phyloP scores from a whole-genome alignment of 139 green algal genomes.

The Trebouxia sp. region DNA sequence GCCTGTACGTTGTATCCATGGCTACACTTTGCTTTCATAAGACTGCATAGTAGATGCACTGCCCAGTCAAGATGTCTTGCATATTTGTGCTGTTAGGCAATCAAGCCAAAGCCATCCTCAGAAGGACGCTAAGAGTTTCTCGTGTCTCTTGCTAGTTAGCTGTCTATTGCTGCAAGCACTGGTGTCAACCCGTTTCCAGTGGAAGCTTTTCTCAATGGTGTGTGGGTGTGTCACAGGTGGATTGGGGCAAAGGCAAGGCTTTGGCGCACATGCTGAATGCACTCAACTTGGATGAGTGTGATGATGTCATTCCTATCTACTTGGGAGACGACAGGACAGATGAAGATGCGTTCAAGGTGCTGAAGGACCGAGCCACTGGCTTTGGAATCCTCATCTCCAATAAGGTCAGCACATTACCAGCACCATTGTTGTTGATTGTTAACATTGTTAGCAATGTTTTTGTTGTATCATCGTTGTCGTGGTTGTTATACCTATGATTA shows the following conservation, averaged over 20 bases:
- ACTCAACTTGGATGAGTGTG: slow-evolving; percentile 64
- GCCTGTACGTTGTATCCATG: too few species aligned
- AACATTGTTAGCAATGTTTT: neutral
- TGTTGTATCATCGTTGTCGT: neutral
- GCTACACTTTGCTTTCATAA: too few species aligned
- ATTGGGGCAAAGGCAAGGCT: slow-evolving; percentile 97
- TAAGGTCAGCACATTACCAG: slow-evolving; percentile 42
- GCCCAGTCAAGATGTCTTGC: too few species aligned
- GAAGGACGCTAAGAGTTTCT: too few species aligned
- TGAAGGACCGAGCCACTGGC: slow-evolving; percentile 42
- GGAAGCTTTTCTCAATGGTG: too few species aligned
- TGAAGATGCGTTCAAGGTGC: slow-evolving; percentile 92
- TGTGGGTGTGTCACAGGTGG: slow-evolving; percentile 63
- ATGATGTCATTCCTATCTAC: slow-evolving; percentile 87
- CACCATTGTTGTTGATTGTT: slow-evolving; percentile 1
- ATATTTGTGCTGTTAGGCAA: too few species aligned
- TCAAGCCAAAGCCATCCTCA: too few species aligned
- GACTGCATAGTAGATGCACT: too few species aligned
- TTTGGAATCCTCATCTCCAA: slow-evolving; percentile 84
- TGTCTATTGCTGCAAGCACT: neutral
- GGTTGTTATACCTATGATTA: too few species aligned
- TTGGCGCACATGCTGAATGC: slow-evolving; percentile 86
- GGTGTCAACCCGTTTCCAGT: too few species aligned
- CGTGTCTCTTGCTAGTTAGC: too few species aligned
- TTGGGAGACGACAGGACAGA: slow-evolving; percentile 97